Evolutionary conservation across 805 yeast species (phyloP).

Genomic region (Limtongozyma cylindracea): DNA sequence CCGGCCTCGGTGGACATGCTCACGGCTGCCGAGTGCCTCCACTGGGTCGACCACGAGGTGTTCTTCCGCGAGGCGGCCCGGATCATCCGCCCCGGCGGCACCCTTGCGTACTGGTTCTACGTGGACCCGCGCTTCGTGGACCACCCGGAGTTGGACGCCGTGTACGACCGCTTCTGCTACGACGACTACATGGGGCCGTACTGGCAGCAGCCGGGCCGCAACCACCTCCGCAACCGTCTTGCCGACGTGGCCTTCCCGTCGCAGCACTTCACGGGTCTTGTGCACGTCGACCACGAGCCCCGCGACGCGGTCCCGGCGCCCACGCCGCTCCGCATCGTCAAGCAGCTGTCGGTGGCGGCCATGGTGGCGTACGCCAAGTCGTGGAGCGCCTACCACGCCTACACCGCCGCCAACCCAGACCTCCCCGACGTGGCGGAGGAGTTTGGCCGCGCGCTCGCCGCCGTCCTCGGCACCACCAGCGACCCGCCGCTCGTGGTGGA

Average conservation of each 20-base stretch:
- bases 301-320: conserved; percentile 4
- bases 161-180: conserved; percentile 3
- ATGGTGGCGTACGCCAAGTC: conserved; percentile 6
- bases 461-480: conserved; percentile 17
- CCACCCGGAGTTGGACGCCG: conserved; percentile 4
- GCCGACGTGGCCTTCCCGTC: conserved; percentile 12
- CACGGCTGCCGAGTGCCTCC: conserved; percentile 69
- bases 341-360: conserved; percentile 4
- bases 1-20: conserved; percentile 26
- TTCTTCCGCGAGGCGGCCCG: conserved; percentile 24
- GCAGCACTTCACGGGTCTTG: conserved; percentile 3
- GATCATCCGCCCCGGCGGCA: conserved; percentile 32
- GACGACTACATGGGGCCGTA: conserved; percentile 22
- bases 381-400: conserved; percentile 14
- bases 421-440: conserved; percentile 21
- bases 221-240: conserved; percentile 10
- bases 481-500: conserved; percentile 16
- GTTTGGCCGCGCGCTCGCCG: conserved; percentile 16
- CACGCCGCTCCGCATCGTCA: conserved; percentile 4
- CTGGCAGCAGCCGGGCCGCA: conserved; percentile 22
- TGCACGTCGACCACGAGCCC: conserved; percentile 6
- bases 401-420: conserved; percentile 9
- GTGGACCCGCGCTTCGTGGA: conserved; percentile 40
- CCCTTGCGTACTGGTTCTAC: conserved; percentile 60
- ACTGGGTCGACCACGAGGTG: conserved; percentile 44